Conservation (phyloP, 2,329 filamentous ascomycete genomes). For the Botrytis hyacinthi region DNA sequence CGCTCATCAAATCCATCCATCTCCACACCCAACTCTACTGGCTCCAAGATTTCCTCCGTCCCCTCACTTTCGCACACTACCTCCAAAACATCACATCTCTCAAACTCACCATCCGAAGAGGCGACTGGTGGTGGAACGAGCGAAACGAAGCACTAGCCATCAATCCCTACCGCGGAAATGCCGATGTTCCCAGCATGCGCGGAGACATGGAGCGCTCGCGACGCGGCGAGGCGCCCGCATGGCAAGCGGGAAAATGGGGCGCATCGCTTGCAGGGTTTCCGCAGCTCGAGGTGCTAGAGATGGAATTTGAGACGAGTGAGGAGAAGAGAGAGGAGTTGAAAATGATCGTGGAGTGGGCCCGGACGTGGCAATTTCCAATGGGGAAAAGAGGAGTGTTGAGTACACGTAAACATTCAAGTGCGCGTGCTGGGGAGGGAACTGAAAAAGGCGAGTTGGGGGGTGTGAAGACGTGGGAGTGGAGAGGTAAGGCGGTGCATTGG, state of each 20-base stretch:
- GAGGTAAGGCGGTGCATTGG: background rate
- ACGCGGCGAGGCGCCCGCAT: slow-evolving; percentile 2
- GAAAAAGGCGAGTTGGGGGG: background rate
- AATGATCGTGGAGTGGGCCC: slow-evolving; percentile 29
- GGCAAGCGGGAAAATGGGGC: slow-evolving; percentile 26
- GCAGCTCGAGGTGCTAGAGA: slow-evolving; percentile 26
- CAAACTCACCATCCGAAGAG: slow-evolving; percentile 31
- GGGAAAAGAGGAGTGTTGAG: slow-evolving; percentile 23
- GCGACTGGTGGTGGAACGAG: slow-evolving; percentile 35
- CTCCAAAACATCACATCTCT: slow-evolving; percentile 27
- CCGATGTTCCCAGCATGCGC: slow-evolving; percentile 18
- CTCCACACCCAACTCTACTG: slow-evolving; percentile 32
- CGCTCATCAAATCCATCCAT: slow-evolving; percentile 22
- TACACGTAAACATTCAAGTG: slow-evolving; percentile 14
- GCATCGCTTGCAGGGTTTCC: slow-evolving; percentile 25
- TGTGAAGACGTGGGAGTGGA: slow-evolving; percentile 8
- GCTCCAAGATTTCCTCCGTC: slow-evolving; percentile 27
- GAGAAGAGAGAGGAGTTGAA: slow-evolving; percentile 32
- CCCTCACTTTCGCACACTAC: slow-evolving; percentile 15
- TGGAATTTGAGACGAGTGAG: slow-evolving; percentile 33
- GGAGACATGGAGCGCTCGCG: slow-evolving; percentile 11
- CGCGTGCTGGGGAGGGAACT: background rate
- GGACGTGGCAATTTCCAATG: slow-evolving; percentile 31
- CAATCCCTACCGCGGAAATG: slow-evolving; percentile 24
- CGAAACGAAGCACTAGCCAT: slow-evolving; percentile 26